Percentiles rank a stretch among this genome's conserved stretches.
phyloP scores from a whole-genome alignment of 257 asterid species.

The Gardenia jasminoides region DNA sequence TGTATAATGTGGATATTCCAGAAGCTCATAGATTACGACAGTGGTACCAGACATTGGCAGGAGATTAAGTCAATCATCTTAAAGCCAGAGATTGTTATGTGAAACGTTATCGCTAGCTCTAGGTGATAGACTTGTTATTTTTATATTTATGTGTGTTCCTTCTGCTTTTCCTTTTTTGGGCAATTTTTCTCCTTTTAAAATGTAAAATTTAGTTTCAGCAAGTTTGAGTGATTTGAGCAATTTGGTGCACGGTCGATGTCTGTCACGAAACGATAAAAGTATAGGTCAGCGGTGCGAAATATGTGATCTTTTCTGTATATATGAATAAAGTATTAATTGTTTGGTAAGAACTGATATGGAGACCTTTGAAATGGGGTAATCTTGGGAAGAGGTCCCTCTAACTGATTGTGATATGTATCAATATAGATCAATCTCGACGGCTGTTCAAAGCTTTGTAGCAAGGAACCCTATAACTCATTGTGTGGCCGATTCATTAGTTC shows the following conservation, averaged over 20 bases:
- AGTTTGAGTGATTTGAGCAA: constrained; percentile 2
- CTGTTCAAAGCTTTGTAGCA: no score
- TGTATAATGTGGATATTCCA: no score
- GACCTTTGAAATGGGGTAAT: no score
- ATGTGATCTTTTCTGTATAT: constrained; percentile 12
- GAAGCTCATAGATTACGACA: no score
- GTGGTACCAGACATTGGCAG: no score
- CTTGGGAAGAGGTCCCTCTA: no score
- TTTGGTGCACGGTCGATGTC: constrained; percentile 4
- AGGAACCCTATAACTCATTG: no score
- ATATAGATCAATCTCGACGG: no score
- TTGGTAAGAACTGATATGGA: no score
- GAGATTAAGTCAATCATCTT: constrained; percentile 82
- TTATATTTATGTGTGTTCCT: constrained; percentile 4
- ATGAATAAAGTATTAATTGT: constrained; percentile 10
- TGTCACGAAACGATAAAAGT: not conserved
- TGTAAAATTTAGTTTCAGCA: constrained; percentile 17
- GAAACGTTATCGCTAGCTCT: constrained; percentile 27
- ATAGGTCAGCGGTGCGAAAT: constrained; percentile 13
- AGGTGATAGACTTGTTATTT: constrained; percentile 22
- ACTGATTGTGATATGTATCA: no score
- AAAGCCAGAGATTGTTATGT: constrained; percentile 88
- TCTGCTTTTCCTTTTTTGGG: not conserved
- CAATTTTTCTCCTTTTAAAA: constrained; percentile 3
- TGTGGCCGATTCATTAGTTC: no score